Evolutionary conservation across 192 early-diverging fungal genomes (phyloP).

Genomic region (Backusella australiensis): DNA sequence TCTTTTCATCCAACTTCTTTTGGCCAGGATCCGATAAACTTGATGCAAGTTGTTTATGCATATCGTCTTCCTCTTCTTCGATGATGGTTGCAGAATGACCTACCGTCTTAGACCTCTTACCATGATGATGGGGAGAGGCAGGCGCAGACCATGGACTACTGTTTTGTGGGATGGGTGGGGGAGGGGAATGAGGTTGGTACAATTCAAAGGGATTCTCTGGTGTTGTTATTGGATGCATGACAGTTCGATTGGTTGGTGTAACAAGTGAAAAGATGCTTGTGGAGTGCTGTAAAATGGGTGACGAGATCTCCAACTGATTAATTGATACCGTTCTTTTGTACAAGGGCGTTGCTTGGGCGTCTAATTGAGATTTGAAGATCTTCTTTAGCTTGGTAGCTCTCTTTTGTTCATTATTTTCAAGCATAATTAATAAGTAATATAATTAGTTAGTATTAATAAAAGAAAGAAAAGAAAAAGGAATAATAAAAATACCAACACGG

Average conservation of each 20-base stretch:
- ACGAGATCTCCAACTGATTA: not conserved
- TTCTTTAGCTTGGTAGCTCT: constrained; percentile 5
- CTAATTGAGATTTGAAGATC: constrained; percentile 4
- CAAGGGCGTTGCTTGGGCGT: not conserved
- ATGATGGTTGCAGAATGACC: not conserved
- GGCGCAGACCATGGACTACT: not conserved
- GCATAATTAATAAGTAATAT: not conserved
- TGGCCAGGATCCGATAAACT: not conserved
- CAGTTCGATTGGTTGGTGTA: constrained; percentile 9
- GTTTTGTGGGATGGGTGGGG: not conserved
- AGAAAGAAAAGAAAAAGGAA: not conserved
- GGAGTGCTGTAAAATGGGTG: constrained; percentile 19
- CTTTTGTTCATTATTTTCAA: constrained; percentile 11
- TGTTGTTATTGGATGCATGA: not conserved
- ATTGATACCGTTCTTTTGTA: not conserved
- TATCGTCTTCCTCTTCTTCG: constrained; percentile 7
- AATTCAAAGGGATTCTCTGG: not conserved
- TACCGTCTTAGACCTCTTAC: not conserved
- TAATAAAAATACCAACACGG: not conserved
- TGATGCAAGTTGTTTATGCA: not conserved
- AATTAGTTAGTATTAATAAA: not conserved
- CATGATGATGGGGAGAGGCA: not conserved
- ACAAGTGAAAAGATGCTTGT: constrained; percentile 16
- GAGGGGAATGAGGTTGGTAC: constrained; percentile 1
- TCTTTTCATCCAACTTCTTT: not conserved